Percentiles rank a stretch among this genome's conserved stretches.
These are phyloP conservation scores for Pelagomonas calceolata DNA, from an alignment of 108 stramenopile species.

Conservation along the genomic window DNA sequence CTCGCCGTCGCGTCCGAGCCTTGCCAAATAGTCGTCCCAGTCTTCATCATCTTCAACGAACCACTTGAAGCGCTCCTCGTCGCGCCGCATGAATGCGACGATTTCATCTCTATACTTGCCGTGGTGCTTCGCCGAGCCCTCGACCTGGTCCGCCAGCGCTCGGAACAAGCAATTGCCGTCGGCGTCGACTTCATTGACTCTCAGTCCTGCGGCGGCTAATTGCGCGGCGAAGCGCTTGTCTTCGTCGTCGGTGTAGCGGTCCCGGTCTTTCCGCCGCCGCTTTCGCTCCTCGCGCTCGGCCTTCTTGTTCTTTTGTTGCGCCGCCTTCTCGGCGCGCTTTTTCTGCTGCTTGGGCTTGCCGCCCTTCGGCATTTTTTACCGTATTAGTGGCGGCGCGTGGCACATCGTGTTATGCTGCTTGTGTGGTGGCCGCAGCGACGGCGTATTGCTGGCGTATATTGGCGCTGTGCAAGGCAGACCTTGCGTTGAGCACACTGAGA, in stretches of 20 bases:
- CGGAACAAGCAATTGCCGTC: slow-evolving; percentile 12
- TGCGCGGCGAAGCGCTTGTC: neutral
- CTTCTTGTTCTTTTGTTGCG: too few species aligned
- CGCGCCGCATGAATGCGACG: slow-evolving; percentile 12
- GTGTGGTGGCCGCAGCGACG: too few species aligned
- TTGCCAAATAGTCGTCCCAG: slow-evolving; percentile 18
- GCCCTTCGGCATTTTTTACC: too few species aligned
- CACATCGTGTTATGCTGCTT: too few species aligned
- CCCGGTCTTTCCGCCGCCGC: neutral
- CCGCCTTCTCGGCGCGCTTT: too few species aligned
- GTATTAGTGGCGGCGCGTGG: too few species aligned
- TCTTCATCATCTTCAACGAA: slow-evolving; percentile 34
- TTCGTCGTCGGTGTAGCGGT: neutral
- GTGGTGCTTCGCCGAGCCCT: neutral
- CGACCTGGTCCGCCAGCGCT: neutral
- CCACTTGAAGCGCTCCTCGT: slow-evolving; percentile 20
- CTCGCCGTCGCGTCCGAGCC: slow-evolving; percentile 21
- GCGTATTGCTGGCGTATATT: too few species aligned
- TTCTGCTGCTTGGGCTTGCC: too few species aligned
- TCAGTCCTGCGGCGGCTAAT: neutral
- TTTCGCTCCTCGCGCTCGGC: too few species aligned
- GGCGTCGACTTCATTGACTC: neutral
- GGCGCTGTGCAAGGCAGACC: too few species aligned
- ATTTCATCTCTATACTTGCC: neutral
- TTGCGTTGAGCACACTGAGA: too few species aligned